These are phyloP conservation scores for Citrus sp. DNA, from an alignment of 345 rosid genomes.

Conservation along the genomic window DNA sequence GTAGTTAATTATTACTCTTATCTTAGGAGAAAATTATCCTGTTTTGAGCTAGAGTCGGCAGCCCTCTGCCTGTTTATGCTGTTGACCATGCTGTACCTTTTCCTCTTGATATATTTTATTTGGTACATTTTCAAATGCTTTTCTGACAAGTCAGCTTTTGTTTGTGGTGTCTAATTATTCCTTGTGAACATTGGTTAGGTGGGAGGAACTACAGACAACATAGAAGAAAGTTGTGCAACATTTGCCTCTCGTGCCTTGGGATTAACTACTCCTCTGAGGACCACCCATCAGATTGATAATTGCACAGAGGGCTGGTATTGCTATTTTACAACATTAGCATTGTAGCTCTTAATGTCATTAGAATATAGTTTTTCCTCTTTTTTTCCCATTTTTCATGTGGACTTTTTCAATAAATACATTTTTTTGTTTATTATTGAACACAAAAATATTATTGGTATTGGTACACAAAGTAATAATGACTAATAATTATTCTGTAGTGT, in stretches of 20 bases:
- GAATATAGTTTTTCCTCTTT: background rate
- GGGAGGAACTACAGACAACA: slow-evolving; percentile 90
- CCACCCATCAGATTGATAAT: slow-evolving; percentile 97
- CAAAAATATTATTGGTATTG: slow-evolving; percentile 1
- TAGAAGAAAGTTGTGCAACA: slow-evolving; percentile 92
- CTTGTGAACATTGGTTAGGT: slow-evolving; percentile 45
- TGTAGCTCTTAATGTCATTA: background rate
- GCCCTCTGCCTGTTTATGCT: background rate
- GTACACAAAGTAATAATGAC: slow-evolving; percentile 2
- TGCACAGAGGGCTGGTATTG: slow-evolving; percentile 95
- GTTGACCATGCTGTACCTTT: background rate
- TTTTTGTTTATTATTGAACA: background rate
- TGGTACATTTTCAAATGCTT: background rate
- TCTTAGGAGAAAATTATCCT: background rate
- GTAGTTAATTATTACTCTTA: background rate
- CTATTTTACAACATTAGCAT: background rate
- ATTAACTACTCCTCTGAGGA: slow-evolving; percentile 52
- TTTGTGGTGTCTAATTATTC: background rate
- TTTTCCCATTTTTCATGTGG: background rate
- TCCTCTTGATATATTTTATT: background rate
- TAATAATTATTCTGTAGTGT: slow-evolving; percentile 50
- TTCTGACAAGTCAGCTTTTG: background rate
- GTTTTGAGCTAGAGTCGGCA: background rate
- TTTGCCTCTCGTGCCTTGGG: slow-evolving; percentile 78
- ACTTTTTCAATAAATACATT: background rate